Evolutionary conservation across 192 early-diverging fungal genomes (phyloP).

Genomic region (Diversispora epigaea): DNA sequence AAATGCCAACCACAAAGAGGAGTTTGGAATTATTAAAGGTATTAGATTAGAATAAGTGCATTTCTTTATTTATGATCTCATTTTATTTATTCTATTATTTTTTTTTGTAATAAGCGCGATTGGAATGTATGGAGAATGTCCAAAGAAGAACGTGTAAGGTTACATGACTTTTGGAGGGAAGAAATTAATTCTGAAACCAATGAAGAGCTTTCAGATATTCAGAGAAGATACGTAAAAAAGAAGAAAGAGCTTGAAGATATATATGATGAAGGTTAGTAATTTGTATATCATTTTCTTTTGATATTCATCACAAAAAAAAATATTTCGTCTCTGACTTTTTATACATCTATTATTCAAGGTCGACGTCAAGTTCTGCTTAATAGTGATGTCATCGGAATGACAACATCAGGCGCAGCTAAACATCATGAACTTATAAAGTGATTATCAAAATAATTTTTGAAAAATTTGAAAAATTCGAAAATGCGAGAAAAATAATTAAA

Average conservation of each 20-base stretch:
- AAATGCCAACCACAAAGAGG: no score
- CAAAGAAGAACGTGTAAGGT: conserved; percentile 38
- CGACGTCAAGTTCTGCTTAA: conserved; percentile 36
- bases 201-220: conserved; percentile 27
- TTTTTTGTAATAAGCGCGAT: conserved; percentile 6
- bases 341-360: neutral
- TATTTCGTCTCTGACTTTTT: no score
- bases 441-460: neutral
- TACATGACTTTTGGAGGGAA: conserved; percentile 43
- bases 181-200: conserved; percentile 35
- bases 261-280: conserved; percentile 30
- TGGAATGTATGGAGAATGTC: conserved; percentile 55
- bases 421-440: conserved; percentile 24
- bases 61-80: neutral
- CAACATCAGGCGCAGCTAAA: conserved; percentile 61
- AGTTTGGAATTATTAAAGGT: no score
- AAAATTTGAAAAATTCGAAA: neutral
- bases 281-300: no score
- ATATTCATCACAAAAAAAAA: no score
- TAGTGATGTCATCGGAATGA: conserved; percentile 54
- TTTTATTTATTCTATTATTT: conserved; percentile 38
- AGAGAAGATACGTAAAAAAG: conserved; percentile 1
- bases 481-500: neutral
- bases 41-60: neutral
- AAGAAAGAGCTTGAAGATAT: conserved; percentile 34